Conservation (phyloP, 768 basidiomycete genomes). For the Postia placenta region DNA sequence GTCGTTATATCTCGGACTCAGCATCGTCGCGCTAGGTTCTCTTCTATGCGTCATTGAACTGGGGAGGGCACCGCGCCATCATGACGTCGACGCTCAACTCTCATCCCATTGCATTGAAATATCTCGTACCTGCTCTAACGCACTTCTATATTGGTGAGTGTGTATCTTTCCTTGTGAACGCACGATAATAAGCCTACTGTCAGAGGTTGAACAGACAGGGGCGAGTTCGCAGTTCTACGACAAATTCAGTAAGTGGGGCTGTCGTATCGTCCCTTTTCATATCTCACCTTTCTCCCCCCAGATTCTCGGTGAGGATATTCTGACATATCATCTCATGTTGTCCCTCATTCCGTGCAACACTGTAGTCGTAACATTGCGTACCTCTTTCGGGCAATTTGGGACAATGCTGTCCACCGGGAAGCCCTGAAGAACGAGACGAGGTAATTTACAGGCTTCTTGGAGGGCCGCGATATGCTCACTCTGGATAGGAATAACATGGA, state of each 20-base stretch:
- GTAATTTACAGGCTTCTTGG: conserved; percentile 36
- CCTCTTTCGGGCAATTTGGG: conserved; percentile 87
- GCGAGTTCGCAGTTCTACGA: conserved; percentile 99
- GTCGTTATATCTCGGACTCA: conserved; percentile 1
- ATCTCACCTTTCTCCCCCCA: background rate
- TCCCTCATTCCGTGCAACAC: background rate
- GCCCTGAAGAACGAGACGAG: conserved; percentile 75
- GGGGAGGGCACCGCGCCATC: conserved; percentile 61
- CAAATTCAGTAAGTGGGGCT: conserved; percentile 76
- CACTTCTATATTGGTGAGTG: conserved; percentile 87
- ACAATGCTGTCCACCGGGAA: conserved; percentile 82
- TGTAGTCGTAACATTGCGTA: conserved; percentile 78
- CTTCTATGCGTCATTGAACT: conserved; percentile 66
- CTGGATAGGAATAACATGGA: conserved; percentile 62
- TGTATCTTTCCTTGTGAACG: too few relatives aligned
- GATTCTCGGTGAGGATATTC: background rate
- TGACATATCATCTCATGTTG: background rate
- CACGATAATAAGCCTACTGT: background rate
- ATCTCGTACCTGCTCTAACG: conserved; percentile 88
- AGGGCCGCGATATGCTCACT: background rate
- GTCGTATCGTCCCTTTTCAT: conserved; percentile 38
- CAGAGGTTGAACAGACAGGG: conserved; percentile 97
- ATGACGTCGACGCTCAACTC: conserved; percentile 80
- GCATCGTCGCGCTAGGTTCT: conserved; percentile 49
- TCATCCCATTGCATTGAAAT: conserved; percentile 77